phyloP scores from a whole-genome alignment of 208 protist species.

The Wallacemonas sp. region DNA sequence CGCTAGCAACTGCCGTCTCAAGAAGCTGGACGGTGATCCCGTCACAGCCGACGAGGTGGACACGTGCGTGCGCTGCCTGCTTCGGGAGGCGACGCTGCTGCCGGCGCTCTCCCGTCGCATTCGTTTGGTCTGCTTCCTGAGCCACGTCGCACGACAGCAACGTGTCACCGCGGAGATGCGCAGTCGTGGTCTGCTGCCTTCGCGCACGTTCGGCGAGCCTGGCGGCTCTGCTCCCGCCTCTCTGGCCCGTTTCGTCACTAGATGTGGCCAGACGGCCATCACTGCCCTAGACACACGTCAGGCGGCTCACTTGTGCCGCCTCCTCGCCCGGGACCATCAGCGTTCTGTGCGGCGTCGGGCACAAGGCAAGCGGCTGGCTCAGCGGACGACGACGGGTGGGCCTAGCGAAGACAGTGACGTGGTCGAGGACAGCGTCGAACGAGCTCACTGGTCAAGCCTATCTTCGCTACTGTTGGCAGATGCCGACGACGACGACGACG shows the following conservation, averaged over 20 bases:
- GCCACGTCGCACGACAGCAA: slow-evolving; percentile 44
- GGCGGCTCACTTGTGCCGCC: slow-evolving; percentile 47
- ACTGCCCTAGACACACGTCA: slow-evolving; percentile 25
- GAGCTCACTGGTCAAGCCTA: slow-evolving; percentile 4
- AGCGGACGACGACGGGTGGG: background rate
- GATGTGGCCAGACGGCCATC: slow-evolving; percentile 40
- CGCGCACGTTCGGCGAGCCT: slow-evolving; percentile 9
- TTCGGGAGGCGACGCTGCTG: slow-evolving; percentile 56
- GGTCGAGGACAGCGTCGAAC: slow-evolving; percentile 1
- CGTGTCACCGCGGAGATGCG: slow-evolving; percentile 58
- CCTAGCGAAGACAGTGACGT: background rate
- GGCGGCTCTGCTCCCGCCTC: background rate
- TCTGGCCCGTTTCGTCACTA: slow-evolving; percentile 36
- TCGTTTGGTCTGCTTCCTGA: slow-evolving; percentile 53
- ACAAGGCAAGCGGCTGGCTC: slow-evolving; percentile 3
- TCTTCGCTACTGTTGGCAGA: background rate
- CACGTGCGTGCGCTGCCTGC: slow-evolving; percentile 41
- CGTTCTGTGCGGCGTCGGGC: slow-evolving; percentile 5
- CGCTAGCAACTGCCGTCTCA: slow-evolving; percentile 52
- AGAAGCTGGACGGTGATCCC: slow-evolving; percentile 53
- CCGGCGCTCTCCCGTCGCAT: slow-evolving; percentile 61
- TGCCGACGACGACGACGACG: background rate
- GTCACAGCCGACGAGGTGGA: slow-evolving; percentile 48
- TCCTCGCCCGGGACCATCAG: slow-evolving; percentile 48
- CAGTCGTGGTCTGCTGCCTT: slow-evolving; percentile 36